Evolutionary conservation across 2,329 filamentous ascomycete species (phyloP), one percentile per base, ranked within the genome.

Genomic region (Fusarium succisae): DNA sequence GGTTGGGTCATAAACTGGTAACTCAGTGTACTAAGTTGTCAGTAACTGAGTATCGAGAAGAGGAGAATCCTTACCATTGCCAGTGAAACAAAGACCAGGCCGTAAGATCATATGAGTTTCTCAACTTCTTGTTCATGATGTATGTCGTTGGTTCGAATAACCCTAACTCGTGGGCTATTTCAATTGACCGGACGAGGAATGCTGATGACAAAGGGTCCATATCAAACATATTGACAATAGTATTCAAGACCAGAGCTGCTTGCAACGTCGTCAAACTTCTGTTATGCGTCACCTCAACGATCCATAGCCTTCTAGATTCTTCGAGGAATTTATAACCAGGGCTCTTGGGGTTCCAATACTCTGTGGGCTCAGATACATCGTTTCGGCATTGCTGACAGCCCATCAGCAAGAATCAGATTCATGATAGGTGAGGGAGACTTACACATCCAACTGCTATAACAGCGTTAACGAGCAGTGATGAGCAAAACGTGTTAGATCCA

Each of bases 11-110:
- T 63, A 2, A 65, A 55, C 12, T 73, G 59, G 35, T 41, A 64
- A 0, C 63, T 58, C 14, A 67, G 8, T 6, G 50, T 61, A 13
- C 63, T 72, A 9, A 1, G 5, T 14, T 35, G 32, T 35, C 13
- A 35, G 32, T 7, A 35, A 35, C 2, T 14, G 1, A 15, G 13
- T 35, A 15, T 35, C 14, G 32, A 15, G 13, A 35, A 35, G 1
- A 5, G 14, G 5, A 6, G 13, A 8, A 38, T 39, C 22, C 38
- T 3, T 58, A 72, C 70, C 39, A 50, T 18, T 60, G 58, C 70
- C 69, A 72, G 8, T 56, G 61, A 6, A 72, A 73, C 2, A 73
- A 37, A 14, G 58, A 64, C 70, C 69, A 73, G 1, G 63, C 69
- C 3, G 69, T 73, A 5, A 69, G 22, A 12, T 69, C 63, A 35